Percentiles rank a stretch among this genome's conserved stretches.
These are phyloP conservation scores for Phytopythium vexans DNA, from an alignment of 352 stramenopile genomes.

Conservation along the genomic window DNA sequence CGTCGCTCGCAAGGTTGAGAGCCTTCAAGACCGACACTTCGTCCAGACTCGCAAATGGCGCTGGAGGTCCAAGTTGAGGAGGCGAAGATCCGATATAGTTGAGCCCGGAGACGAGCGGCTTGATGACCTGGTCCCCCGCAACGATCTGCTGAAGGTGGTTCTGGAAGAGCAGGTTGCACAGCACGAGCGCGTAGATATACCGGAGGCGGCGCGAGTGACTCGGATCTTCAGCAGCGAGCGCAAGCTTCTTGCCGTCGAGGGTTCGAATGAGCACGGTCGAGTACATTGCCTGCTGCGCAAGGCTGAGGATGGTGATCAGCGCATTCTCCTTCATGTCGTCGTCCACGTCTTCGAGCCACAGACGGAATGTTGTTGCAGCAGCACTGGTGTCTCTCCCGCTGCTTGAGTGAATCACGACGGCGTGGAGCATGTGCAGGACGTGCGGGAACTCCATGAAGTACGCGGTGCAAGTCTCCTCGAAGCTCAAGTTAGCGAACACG, in stretches of 20 bases:
- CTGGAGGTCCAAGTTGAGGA: too few relatives aligned
- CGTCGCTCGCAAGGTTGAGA: slow-evolving; percentile 45
- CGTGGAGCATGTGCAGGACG: slow-evolving; percentile 46
- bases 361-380: slow-evolving; percentile 9
- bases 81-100: slow-evolving; percentile 28
- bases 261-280: slow-evolving; percentile 48
- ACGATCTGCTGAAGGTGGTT: slow-evolving; percentile 59
- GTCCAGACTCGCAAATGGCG: background rate
- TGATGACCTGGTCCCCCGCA: slow-evolving; percentile 52
- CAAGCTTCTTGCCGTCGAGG: slow-evolving; percentile 53
- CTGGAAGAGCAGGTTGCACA: slow-evolving; percentile 74
- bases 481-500: slow-evolving; percentile 63
- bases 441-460: slow-evolving; percentile 58
- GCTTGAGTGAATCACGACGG: slow-evolving; percentile 20
- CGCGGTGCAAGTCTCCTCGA: slow-evolving; percentile 37
- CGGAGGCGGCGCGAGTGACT: slow-evolving; percentile 37
- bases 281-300: slow-evolving; percentile 47
- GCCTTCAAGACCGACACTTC: slow-evolving; percentile 23
- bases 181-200: slow-evolving; percentile 57
- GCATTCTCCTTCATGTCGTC: slow-evolving; percentile 67
- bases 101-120: slow-evolving; percentile 50
- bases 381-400: background rate
- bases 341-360: slow-evolving; percentile 16
- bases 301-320: slow-evolving; percentile 59
- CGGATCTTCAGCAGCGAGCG: slow-evolving; percentile 32